Percentiles rank a stretch among this genome's conserved stretches.
Evolutionary conservation across 2,329 filamentous ascomycete species (phyloP).

Genomic region (Exophiala phaeomuriformis): DNA sequence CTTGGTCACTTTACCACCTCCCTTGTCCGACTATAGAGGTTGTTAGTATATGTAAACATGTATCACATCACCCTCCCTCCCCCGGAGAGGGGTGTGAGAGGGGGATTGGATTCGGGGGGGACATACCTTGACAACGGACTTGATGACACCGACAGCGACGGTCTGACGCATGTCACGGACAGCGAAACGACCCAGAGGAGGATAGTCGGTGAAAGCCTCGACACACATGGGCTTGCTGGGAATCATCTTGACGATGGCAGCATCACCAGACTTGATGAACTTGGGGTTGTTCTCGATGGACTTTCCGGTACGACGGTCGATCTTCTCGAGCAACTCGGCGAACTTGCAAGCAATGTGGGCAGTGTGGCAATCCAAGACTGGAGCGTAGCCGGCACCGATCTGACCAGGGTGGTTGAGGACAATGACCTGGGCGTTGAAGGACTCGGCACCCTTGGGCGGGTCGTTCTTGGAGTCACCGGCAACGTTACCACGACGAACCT

Average conservation of each 20-base stretch:
- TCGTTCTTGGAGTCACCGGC: conserved; percentile 99
- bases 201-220: conserved; percentile 99
- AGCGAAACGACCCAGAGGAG: conserved; percentile 98
- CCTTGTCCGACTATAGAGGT: neutral
- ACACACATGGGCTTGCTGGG: conserved; percentile 99
- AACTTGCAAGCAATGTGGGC: conserved; percentile 99
- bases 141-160: conserved; percentile 64
- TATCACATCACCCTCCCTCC: too few species aligned
- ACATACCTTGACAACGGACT: conserved; percentile 33
- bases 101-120: neutral
- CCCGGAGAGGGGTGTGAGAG: neutral
- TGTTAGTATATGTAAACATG: neutral
- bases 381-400: conserved; percentile 97
- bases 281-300: conserved; percentile 84
- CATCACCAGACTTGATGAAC: conserved; percentile 99
- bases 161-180: conserved; percentile 84
- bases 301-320: conserved; percentile 99
- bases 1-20: neutral
- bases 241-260: conserved; percentile 99
- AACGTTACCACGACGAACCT: conserved; percentile 99
- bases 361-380: conserved; percentile 99
- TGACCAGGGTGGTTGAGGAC: conserved; percentile 99
- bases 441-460: conserved; percentile 78
- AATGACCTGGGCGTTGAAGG: conserved; percentile 99
- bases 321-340: conserved; percentile 98